These are phyloP conservation scores for Deuterostichococcus epilithicus DNA, from an alignment of 139 green algal species.

Conservation along the genomic window DNA sequence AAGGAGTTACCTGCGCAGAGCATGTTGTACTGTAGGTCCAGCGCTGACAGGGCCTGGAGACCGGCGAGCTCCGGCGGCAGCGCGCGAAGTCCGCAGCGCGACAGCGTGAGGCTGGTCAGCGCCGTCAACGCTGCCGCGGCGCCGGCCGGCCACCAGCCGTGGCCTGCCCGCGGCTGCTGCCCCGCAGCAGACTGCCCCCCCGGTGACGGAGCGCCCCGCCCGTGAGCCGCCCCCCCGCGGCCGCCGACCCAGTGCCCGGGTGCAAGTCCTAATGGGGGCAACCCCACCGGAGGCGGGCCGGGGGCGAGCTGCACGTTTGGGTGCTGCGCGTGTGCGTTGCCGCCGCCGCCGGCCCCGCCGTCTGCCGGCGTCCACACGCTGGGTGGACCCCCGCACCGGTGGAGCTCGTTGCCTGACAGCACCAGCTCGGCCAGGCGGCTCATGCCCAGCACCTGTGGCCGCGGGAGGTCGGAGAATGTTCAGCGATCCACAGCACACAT, in stretches of 20 bases:
- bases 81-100: slow-evolving; percentile 24
- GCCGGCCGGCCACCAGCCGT: no score
- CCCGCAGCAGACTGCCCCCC: no score
- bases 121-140: slow-evolving; percentile 3
- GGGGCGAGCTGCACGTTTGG: no score
- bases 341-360: no score
- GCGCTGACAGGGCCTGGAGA: slow-evolving; percentile 14
- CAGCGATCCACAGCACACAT: background rate
- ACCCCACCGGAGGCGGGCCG: no score
- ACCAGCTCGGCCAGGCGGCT: background rate
- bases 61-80: slow-evolving; percentile 23
- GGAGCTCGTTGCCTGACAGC: background rate
- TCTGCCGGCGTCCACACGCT: background rate
- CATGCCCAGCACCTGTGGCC: background rate
- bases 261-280: no score
- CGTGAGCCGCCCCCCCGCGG: background rate
- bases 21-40: background rate
- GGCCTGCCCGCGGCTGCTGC: no score
- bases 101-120: slow-evolving; percentile 40
- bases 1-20: background rate
- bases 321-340: background rate
- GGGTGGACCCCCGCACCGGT: background rate
- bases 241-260: background rate
- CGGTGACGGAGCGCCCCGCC: no score
- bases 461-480: background rate